Evolutionary conservation across 2,329 filamentous ascomycete species (phyloP).

Genomic region (Volutella citrinella): DNA sequence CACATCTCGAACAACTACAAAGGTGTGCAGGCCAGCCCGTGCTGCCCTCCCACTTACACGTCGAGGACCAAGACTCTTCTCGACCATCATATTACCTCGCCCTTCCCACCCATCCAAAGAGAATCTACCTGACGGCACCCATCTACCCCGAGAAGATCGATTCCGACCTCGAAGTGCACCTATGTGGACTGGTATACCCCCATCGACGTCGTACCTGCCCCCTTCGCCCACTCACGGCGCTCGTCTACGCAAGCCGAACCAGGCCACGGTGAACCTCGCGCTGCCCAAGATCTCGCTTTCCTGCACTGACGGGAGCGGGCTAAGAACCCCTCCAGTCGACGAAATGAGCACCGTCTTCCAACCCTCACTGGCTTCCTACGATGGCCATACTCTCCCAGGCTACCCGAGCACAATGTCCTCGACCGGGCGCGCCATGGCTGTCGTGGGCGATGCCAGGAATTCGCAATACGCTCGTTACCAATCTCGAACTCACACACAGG

Average conservation of each 20-base stretch:
- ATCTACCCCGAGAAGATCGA: constrained; percentile 5
- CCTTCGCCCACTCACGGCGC: constrained; percentile 20
- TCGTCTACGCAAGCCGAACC: constrained; percentile 15
- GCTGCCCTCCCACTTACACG: no score
- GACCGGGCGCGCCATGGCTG: no score
- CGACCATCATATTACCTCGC: no score
- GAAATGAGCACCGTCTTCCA: constrained; percentile 54
- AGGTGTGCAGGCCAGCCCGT: no score
- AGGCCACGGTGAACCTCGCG: constrained; percentile 13
- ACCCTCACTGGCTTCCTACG: constrained; percentile 44
- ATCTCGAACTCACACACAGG: no score
- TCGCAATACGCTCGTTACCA: constrained; percentile 31
- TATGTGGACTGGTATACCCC: constrained; percentile 29
- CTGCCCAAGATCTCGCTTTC: no score
- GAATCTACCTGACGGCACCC: no score
- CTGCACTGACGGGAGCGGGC: constrained; percentile 41
- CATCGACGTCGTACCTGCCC: constrained; percentile 19
- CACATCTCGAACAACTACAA: no score
- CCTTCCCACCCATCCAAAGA: no score
- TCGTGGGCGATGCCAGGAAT: constrained; percentile 31
- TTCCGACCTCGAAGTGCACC: no score
- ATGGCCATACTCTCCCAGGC: constrained; percentile 39
- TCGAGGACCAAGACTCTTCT: no score
- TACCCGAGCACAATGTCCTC: constrained; percentile 25
- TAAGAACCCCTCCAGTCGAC: constrained; percentile 51